These are phyloP conservation scores for Scheffersomyces cryptocercus DNA, from an alignment of 1,139 yeast genomes.

Conservation along the genomic window DNA sequence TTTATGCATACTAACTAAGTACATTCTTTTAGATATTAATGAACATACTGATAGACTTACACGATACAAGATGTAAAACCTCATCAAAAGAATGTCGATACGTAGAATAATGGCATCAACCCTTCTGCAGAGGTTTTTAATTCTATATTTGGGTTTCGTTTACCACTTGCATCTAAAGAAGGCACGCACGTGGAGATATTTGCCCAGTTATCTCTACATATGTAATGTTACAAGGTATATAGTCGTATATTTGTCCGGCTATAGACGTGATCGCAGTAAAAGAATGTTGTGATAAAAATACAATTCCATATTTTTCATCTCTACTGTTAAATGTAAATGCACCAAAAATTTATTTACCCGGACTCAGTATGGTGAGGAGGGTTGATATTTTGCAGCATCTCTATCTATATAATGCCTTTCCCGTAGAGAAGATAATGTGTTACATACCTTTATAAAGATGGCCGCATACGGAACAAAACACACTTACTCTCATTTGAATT, in stretches of 20 bases:
- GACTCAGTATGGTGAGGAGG: no score
- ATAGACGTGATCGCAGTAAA: no score
- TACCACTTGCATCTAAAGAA: slow-evolving; percentile 42
- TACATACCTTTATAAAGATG: no score
- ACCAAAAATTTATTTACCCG: no score
- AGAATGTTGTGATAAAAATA: no score
- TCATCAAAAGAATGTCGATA: slow-evolving; percentile 40
- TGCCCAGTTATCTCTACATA: slow-evolving; percentile 25
- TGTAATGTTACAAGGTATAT: no score
- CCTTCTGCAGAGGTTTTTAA: slow-evolving; percentile 44
- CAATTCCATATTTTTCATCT: no score
- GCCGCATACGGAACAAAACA: no score
- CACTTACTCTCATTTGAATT: neutral
- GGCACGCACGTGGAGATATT: slow-evolving; percentile 49
- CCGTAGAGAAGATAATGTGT: no score
- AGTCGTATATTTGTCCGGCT: no score
- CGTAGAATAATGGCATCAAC: slow-evolving; percentile 18
- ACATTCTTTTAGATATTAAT: neutral
- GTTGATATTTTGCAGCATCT: slow-evolving; percentile 1
- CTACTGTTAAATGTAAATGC: no score
- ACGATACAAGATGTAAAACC: slow-evolving; percentile 27
- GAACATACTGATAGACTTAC: neutral
- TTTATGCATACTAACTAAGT: slow-evolving; percentile 6
- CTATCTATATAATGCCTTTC: no score
- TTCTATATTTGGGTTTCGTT: slow-evolving; percentile 46